Conservation (phyloP, 306 rosid species). For the Prosopis cineraria region DNA sequence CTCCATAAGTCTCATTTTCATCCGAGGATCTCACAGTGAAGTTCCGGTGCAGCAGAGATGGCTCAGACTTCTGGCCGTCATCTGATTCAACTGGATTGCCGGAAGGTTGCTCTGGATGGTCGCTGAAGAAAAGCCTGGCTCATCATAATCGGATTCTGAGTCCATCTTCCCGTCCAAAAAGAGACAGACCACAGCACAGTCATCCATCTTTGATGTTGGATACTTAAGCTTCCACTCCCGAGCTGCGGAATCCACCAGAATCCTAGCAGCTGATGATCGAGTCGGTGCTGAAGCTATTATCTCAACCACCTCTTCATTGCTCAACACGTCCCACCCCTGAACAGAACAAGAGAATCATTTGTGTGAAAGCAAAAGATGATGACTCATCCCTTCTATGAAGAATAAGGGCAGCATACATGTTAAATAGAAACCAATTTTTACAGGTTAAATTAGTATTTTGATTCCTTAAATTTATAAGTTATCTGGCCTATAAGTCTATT, state of each 20-base stretch:
- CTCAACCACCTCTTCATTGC: conserved; percentile 93
- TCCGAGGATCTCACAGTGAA: conserved; percentile 71
- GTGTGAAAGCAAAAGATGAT: not conserved
- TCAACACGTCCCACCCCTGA: conserved; percentile 96
- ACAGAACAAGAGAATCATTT: not conserved
- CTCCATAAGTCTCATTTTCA: conserved; percentile 48
- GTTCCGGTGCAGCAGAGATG: conserved; percentile 77
- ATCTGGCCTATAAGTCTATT: not conserved
- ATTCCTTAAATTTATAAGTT: too few species aligned
- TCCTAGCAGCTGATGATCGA: conserved; percentile 77
- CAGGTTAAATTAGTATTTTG: not conserved
- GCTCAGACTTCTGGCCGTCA: conserved; percentile 77
- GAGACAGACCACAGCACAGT: conserved; percentile 92
- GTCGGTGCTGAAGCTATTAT: conserved; percentile 73
- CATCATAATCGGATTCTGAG: conserved; percentile 83
- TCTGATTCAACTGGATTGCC: conserved; percentile 76
- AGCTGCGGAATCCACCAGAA: conserved; percentile 84
- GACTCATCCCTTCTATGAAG: not conserved
- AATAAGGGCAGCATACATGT: not conserved
- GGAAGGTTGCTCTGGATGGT: conserved; percentile 65
- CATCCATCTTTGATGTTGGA: conserved; percentile 98
- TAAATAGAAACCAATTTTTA: not conserved
- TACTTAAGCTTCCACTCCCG: conserved; percentile 87
- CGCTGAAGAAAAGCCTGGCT: conserved; percentile 80
- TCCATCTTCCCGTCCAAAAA: conserved; percentile 94